phyloP scores from a whole-genome alignment of 805 yeast genomes.

The Kodamaea kaohsiungensis region DNA sequence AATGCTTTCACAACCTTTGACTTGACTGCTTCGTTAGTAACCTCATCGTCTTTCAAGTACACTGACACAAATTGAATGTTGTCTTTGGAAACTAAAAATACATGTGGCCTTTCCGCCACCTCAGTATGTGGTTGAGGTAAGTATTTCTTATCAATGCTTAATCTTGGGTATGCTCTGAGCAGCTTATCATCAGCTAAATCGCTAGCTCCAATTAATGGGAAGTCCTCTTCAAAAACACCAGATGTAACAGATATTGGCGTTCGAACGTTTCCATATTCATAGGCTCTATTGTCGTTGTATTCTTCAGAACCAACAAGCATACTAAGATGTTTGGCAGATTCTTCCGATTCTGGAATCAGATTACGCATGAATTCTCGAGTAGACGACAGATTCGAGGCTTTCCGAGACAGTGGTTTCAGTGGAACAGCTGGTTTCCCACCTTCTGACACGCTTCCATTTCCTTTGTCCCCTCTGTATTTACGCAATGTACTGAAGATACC shows the following conservation, averaged over 20 bases:
- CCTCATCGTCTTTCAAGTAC: slow-evolving; percentile 23
- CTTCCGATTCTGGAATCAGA: slow-evolving; percentile 1
- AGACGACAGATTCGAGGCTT: not conserved
- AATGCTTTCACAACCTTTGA: slow-evolving; percentile 38
- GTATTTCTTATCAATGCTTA: slow-evolving; percentile 23
- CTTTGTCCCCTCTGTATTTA: slow-evolving; percentile 42
- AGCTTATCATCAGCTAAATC: not conserved
- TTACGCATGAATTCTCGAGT: not conserved
- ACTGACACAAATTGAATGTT: slow-evolving; percentile 55
- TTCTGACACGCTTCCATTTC: slow-evolving; percentile 21
- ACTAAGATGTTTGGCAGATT: not conserved
- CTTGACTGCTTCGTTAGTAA: slow-evolving; percentile 35
- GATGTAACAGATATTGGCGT: not conserved
- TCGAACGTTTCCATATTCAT: not conserved
- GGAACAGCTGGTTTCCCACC: not conserved
- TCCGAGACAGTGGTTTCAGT: not conserved
- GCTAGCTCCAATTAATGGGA: not conserved
- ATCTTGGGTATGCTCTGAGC: not conserved
- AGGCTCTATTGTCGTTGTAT: not conserved
- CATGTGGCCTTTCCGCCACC: slow-evolving; percentile 15
- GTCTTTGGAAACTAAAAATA: slow-evolving; percentile 65
- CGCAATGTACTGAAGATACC: slow-evolving; percentile 42
- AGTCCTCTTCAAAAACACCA: not conserved
- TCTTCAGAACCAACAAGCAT: not conserved
- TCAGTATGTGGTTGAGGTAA: slow-evolving; percentile 21